Conservation (phyloP, 208 protist genomes). For the Porcisia deanei region DNA sequence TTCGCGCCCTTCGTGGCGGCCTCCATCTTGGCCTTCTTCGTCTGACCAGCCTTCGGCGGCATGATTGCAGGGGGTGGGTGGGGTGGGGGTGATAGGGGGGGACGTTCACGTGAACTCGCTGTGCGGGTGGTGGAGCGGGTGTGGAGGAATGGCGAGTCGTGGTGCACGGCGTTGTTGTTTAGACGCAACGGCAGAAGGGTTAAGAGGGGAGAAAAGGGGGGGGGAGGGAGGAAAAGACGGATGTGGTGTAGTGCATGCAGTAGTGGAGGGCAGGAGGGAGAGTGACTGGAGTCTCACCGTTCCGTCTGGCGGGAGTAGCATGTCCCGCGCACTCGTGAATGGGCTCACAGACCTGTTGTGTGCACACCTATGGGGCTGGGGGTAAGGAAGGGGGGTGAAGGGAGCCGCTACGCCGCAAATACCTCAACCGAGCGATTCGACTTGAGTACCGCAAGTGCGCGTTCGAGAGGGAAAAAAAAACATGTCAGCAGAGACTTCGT, state of each 20-base stretch:
- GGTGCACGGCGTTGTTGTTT: background rate
- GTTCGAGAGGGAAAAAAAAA: too few species aligned
- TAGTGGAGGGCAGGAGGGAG: too few species aligned
- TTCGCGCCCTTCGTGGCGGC: conserved; percentile 75
- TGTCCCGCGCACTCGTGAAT: too few species aligned
- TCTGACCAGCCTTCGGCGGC: conserved; percentile 74
- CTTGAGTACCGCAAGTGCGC: too few species aligned
- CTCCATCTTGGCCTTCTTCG: conserved; percentile 74
- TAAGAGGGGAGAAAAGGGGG: background rate
- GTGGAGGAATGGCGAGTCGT: background rate
- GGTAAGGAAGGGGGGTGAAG: too few species aligned
- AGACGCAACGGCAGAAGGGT: background rate
- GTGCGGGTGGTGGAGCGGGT: conserved; percentile 2
- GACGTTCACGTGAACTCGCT: conserved; percentile 35
- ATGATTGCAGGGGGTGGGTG: conserved; percentile 21
- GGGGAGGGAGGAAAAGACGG: background rate
- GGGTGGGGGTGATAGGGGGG: conserved; percentile 6
- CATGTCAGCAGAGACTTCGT: too few species aligned
- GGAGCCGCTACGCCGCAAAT: too few species aligned
- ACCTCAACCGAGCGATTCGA: too few species aligned
- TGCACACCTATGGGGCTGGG: too few species aligned
- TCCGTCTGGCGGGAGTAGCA: too few species aligned
- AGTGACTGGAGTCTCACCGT: too few species aligned
- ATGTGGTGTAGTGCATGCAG: background rate
- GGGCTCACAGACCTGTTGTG: too few species aligned